Evolutionary conservation across 2,329 filamentous ascomycete species (phyloP), one percentile per base, ranked within the genome.

Genomic region (Diaporthe amygdali): DNA sequence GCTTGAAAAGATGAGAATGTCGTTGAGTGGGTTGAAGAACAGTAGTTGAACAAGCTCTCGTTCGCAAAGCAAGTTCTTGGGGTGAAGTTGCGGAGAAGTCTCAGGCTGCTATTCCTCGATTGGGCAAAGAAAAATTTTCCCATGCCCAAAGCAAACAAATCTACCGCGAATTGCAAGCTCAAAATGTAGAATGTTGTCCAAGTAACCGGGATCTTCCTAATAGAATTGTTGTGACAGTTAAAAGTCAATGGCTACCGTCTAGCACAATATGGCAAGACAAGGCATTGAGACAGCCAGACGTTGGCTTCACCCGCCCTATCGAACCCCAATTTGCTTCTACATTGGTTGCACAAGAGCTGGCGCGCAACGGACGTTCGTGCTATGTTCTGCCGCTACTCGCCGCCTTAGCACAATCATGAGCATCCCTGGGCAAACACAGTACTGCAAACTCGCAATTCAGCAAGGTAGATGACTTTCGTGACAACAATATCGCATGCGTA

Each of bases 91-190:
- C 66, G 66, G 66, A 68, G 66, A 32, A 59, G 30, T 37, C 44
- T 55, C 41, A 59, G 66, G 44, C 52, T 27, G 44, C 66, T 27
- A 56, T 30, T 51, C 51, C 66, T 68, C 44, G 46, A 59, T 68
- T 68, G 66, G 66, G 52, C 52, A 51, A 49, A 25, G 66, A 68
- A 68, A 68, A 68, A 17, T 68, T 68, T 68, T 68, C 66, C 66
- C 66, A 68, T 68, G 52, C 64, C 51, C 64, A 34, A 52, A 39
- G 39, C 56, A 61, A 64, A 64, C 59, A 49, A 64, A 49, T 44
- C 46, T 59, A 37, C 52, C 66, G 32, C 32, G 52, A 30, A 30
- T 30, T 55, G 32, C 44, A 49, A 44, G 22, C 22, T 61, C 37
- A 61, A 49, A 9, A 47, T 34, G 52, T 17, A 41, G 14, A 49